Evolutionary conservation across 148 eudicot genomes (phyloP).

Genomic region (Rhododendron ferrugineum): DNA sequence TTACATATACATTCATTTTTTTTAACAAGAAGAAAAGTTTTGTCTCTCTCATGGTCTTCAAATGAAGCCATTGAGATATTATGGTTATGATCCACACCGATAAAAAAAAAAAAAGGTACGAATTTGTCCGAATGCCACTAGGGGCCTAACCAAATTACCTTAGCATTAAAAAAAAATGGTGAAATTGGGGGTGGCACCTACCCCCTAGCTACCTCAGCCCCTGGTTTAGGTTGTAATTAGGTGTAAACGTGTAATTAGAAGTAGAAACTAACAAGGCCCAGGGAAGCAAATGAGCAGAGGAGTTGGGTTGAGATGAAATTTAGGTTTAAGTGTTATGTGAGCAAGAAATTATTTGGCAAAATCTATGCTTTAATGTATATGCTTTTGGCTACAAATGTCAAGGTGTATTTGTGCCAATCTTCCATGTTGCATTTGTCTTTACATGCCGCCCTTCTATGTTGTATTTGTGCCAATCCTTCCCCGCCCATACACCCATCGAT

Average conservation of each 20-base stretch:
- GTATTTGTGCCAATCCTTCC: background rate
- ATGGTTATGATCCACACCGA: too few species aligned
- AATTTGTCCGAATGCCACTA: too few species aligned
- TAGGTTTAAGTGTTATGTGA: background rate
- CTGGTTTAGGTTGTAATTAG: background rate
- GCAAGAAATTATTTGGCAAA: background rate
- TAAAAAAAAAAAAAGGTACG: too few species aligned
- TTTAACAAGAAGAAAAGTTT: too few species aligned
- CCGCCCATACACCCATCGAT: background rate
- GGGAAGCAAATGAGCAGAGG: background rate
- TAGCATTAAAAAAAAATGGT: too few species aligned
- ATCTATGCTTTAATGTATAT: background rate
- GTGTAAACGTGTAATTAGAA: background rate
- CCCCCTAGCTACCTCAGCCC: too few species aligned
- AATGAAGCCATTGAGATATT: too few species aligned
- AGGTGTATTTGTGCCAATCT: background rate
- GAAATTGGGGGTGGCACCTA: too few species aligned
- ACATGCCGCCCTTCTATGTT: background rate
- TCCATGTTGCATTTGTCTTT: background rate
- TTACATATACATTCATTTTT: too few species aligned
- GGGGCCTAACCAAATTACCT: too few species aligned
- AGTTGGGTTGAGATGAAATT: background rate
- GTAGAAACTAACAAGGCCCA: background rate
- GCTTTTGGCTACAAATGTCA: background rate
- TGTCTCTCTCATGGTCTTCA: too few species aligned